Evolutionary conservation across 257 asterid genomes (phyloP), one percentile per base, ranked within the genome.

Genomic region (Thymus mandschuricus): DNA sequence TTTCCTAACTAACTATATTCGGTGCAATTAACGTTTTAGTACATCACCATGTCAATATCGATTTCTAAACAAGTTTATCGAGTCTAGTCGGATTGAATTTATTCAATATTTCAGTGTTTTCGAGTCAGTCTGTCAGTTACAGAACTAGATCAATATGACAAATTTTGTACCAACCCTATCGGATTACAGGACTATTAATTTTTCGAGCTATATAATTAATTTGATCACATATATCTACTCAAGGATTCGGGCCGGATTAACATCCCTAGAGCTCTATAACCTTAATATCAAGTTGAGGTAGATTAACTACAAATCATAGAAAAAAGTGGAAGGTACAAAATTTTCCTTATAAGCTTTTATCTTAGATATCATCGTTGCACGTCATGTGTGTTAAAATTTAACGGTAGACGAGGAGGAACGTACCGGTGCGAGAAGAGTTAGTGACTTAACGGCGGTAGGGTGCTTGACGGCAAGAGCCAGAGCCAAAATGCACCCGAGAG

Each of bases 401-500:
- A 1, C 2, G 33, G 9, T 2, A 7, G 41, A 0, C 4, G 41
- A 38, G 1, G 41, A 38, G 27, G 64, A 5, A 12, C 64, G n/a
- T 3, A 95, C 99, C 0, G 99, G 99, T 10, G 99, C 97, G 0
- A 95, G 88, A 41, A 95, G 72, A 0, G 99, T 95, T 8, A 95
- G 76, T 3, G 99, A 95, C 74, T 92, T 95, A 68, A 95, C 80
- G 1, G 88, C 76, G 56, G 74, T 84, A 0, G 85, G 90, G 73
- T 89, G 83, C 69, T 89, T 92, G 45, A 88, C 96, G 0, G 99
- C 96, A 1, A 95, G 93, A 4, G 99, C 99, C 1, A 95, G 85
- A 8, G 99, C 99, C 74, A 95, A 76, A 68, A 95, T 87, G 90
- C 99, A 92, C 1, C 99, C 99, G 45, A 95, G 75, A 0, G 99